Evolutionary conservation across 768 basidiomycete species (phyloP), one percentile per base, ranked within the genome.

Genomic region (Suillus placidus): DNA sequence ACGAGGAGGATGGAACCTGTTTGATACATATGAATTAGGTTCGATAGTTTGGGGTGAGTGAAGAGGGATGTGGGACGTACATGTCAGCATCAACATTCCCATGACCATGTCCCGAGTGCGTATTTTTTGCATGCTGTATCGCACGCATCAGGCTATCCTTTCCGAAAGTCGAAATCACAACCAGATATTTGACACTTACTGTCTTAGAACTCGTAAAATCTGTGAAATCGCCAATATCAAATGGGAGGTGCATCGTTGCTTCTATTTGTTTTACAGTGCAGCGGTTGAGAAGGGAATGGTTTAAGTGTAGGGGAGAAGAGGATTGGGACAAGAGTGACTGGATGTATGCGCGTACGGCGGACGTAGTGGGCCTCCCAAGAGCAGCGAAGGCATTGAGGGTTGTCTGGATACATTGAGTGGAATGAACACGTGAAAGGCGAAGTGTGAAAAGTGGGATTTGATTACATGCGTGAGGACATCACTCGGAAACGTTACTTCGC

Each of bases 61-160:
- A 55, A 34, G 34, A 56, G 1, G 13, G n/a, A 16, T 57, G 3
- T 23, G 5, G 8, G 55, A 57, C 55, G n/a, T 37, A 38, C 56
- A 58, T 58, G 23, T 58, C 56, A 58, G n/a, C 56, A 38, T 58
- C 32, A 23, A 38, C 37, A 26, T 12, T 37, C 13, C 37, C 56
- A 58, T 58, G 37, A 38, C 26, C 62, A 30, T 57, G 62, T n/a
- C 47, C 47, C 6, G 62, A 63, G 14, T 63, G 62, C 1, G 62
- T 63, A 23, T 63, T 63, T n/a, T 40, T 63, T 20, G 62, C 62
- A 63, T 63, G 62, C 62, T 63, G n/a, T 32, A 18, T 49, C 52
- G 12, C 37, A 26, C 37, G 18, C 30, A 38, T 58, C 37, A 58
- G 14, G 14, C 23, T 8, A 16, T 26, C 37, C 8, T 23, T 18